A percentile compares a stretch with the other conserved stretches of the same genome.
phyloP scores from a whole-genome alignment of 2,329 filamentous ascomycete genomes.

The Aureobasidium musti region DNA sequence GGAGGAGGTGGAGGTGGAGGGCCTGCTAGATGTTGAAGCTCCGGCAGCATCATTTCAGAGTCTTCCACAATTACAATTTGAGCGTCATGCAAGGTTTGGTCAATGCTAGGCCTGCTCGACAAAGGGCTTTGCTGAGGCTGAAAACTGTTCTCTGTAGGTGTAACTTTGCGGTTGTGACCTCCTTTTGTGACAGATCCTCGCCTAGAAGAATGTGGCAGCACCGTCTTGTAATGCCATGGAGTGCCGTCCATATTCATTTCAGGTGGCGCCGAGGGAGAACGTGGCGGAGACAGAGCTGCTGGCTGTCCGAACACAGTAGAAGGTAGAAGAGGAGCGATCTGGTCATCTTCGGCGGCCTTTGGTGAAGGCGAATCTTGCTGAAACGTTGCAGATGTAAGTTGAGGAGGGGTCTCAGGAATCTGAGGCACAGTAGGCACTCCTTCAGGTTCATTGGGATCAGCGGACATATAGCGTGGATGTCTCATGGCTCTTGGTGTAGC shows the following conservation, averaged over 20 bases:
- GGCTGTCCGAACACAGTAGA: slow-evolving; percentile 52
- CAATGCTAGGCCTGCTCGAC: slow-evolving; percentile 55
- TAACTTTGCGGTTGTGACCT: slow-evolving; percentile 48
- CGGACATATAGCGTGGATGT: slow-evolving; percentile 68
- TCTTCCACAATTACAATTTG: slow-evolving; percentile 48
- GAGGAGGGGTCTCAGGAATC: slow-evolving; percentile 52
- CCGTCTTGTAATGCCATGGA: slow-evolving; percentile 41
- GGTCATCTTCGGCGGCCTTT: slow-evolving; percentile 43
- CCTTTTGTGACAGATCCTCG: slow-evolving; percentile 43
- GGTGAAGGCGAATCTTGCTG: slow-evolving; percentile 42
- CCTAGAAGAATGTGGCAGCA: slow-evolving; percentile 38
- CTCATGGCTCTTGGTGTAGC: slow-evolving; percentile 91
- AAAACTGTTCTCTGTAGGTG: slow-evolving; percentile 43
- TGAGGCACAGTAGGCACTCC: slow-evolving; percentile 57
- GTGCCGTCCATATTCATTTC: slow-evolving; percentile 42
- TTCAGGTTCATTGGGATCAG: slow-evolving; percentile 55
- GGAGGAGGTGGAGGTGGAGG: slow-evolving; percentile 51
- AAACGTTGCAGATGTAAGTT: slow-evolving; percentile 40
- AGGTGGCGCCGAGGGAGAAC: slow-evolving; percentile 53
- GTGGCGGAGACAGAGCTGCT: slow-evolving; percentile 40
- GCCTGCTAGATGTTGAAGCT: slow-evolving; percentile 61
- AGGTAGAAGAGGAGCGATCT: slow-evolving; percentile 51
- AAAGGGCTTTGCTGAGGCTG: slow-evolving; percentile 38
- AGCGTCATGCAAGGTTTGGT: slow-evolving; percentile 53
- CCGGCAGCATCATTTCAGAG: slow-evolving; percentile 53